Conservation (phyloP, 257 asterid species). For the Solanum medicagineum region DNA sequence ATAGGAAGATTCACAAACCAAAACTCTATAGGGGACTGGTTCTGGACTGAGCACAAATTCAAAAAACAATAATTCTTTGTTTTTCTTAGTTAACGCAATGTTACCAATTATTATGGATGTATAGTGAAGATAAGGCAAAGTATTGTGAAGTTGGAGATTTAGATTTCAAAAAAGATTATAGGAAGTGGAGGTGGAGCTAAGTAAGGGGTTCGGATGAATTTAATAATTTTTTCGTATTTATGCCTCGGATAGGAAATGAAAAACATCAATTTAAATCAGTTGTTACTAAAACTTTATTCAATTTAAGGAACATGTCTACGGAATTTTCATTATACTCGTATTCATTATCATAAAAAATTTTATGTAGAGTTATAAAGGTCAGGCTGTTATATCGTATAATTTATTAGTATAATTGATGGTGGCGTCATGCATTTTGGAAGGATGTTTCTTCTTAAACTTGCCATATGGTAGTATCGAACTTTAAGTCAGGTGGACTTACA, state of each 20-base stretch:
- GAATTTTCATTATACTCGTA: background rate
- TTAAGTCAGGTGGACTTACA: background rate
- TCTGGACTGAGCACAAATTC: background rate
- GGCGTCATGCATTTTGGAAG: background rate
- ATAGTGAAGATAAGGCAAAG: background rate
- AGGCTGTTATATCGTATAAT: too few relatives aligned
- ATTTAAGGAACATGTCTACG: background rate
- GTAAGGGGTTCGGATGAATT: too few relatives aligned
- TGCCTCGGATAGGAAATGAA: too few relatives aligned
- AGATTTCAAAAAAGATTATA: background rate
- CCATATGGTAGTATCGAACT: background rate
- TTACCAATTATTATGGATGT: background rate
- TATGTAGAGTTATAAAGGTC: too few relatives aligned
- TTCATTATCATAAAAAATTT: too few relatives aligned
- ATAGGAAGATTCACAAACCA: background rate
- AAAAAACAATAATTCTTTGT: background rate
- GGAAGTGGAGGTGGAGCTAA: too few relatives aligned
- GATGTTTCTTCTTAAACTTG: background rate
- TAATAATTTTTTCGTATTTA: too few relatives aligned
- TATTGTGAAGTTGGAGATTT: background rate
- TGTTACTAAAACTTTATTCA: background rate
- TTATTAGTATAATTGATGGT: background rate
- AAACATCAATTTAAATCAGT: background rate
- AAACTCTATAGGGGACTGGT: background rate
- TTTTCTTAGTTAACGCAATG: background rate